These are phyloP conservation scores for Wallacemonas sp. DNA, from an alignment of 208 protist species.

Conservation along the genomic window DNA sequence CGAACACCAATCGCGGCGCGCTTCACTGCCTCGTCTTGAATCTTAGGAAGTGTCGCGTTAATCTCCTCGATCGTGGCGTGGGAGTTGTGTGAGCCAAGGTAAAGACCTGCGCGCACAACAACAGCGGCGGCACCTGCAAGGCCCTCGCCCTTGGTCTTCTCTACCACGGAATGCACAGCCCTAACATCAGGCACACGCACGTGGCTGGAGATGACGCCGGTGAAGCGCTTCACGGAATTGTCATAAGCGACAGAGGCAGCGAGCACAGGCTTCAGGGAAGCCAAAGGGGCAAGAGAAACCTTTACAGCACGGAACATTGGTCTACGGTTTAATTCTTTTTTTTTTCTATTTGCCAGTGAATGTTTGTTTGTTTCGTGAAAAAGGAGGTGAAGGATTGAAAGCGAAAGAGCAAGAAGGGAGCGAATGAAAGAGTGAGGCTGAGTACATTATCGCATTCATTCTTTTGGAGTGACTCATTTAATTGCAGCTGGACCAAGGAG, in stretches of 20 bases:
- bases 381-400: no score
- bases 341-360: no score
- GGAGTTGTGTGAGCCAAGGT: conserved; percentile 52
- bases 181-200: conserved; percentile 40
- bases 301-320: conserved; percentile 55
- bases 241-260: conserved; percentile 56
- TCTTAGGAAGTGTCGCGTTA: conserved; percentile 55
- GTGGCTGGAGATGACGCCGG: conserved; percentile 40
- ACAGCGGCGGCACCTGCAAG: conserved; percentile 51
- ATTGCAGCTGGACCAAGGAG: no score
- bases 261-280: conserved; percentile 71
- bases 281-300: conserved; percentile 48
- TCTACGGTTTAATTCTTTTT: conserved; percentile 8
- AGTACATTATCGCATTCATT: no score
- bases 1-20: conserved; percentile 67
- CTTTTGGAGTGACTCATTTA: no score
- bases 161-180: conserved; percentile 61
- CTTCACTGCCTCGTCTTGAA: conserved; percentile 61
- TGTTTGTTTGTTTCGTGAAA: no score
- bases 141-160: conserved; percentile 78
- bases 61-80: conserved; percentile 55
- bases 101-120: conserved; percentile 51
- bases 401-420: no score
- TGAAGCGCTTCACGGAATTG: conserved; percentile 52
- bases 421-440: no score